Base-by-base conservation (phyloP, 768 basidiomycete genomes). In the Gelatoporia subvermispora region DNA sequence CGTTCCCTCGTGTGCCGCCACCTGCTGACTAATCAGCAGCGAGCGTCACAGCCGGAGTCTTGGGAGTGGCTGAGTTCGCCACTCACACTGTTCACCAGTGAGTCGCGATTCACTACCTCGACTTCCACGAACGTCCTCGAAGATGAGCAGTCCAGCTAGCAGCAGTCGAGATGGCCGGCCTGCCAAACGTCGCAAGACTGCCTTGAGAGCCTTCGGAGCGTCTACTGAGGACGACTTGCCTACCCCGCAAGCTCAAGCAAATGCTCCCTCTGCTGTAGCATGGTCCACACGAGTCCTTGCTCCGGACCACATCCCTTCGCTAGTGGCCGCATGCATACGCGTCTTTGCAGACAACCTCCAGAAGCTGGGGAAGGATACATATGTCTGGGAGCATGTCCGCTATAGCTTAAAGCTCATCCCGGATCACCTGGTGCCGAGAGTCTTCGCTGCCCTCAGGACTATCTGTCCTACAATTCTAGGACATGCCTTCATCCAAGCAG, bases 401-500 rank as follows among this genome's bases (percentile, higher is more conserved):
- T 40, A 41, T 20, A 68, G 69, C 55, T 61, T 87, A 16, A 69
- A 70, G 41, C 54, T 55, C 4, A 59, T 87, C 8, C 85, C 85
- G 0, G 81, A 84, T 36, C 5, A 64, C 8, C 49, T 83, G 4
- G 63, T 76, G 15, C 72, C 77, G 23, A 74, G 63, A 49, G 45
- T 85, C 9, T 81, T 84, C 52, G 60, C 71, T 13, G 72, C 76
- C 60, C 62, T 86, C 40, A 71, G 69, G 46, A 60, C 68, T 3
- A 61, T 70, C 13, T 77, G 74, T 60, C 80, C 84, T 11, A 72
- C 69, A 2, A 63, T 76, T 47, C 68, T 87, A 36, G 72, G 66
- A 8, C 74, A 79, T 49, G 75, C 74, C 16, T 65, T 84, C 15
- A 81, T 87, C 31, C 68, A 70, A 34, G 69, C 79, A 52, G 84